phyloP scores from a whole-genome alignment of 2,329 filamentous ascomycete species.

The Escovopsis sp. region DNA sequence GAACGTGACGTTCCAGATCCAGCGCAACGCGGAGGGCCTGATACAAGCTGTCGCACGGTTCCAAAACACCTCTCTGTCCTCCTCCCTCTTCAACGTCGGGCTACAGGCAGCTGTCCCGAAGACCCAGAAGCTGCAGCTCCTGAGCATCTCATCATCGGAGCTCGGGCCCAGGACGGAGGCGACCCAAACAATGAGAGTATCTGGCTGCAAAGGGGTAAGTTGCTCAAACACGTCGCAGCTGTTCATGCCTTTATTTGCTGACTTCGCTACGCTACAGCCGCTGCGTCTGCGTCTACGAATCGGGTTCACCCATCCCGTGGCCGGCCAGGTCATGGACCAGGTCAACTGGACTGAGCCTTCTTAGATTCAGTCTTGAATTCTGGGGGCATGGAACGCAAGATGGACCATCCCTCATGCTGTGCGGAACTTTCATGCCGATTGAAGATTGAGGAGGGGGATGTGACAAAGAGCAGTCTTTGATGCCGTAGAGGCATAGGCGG shows the following conservation, averaged over 20 bases:
- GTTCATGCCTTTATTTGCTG: neutral
- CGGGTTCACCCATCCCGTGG: constrained; percentile 57
- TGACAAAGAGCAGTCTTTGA: too few relatives aligned
- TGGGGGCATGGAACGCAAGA: too few relatives aligned
- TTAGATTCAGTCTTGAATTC: constrained; percentile 6
- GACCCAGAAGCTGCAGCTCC: constrained; percentile 82
- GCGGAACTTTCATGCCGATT: too few relatives aligned
- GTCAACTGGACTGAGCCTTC: constrained; percentile 89
- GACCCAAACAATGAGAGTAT: constrained; percentile 80
- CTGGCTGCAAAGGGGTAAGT: constrained; percentile 79
- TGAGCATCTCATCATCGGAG: constrained; percentile 73
- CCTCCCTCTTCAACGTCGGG: constrained; percentile 56
- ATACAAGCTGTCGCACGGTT: constrained; percentile 78
- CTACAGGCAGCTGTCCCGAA: constrained; percentile 94
- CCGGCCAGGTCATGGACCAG: constrained; percentile 67
- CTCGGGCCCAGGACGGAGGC: constrained; percentile 67
- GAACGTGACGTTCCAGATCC: constrained; percentile 65
- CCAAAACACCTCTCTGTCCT: constrained; percentile 56
- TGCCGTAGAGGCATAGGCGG: too few relatives aligned
- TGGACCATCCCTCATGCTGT: too few relatives aligned
- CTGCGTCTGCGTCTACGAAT: constrained; percentile 78
- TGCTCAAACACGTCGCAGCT: neutral
- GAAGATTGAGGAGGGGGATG: too few relatives aligned
- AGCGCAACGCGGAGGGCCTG: constrained; percentile 63
- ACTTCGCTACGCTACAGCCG: constrained; percentile 36